Conservation (phyloP, 2,329 filamentous ascomycete genomes). For the Pseudogymnoascus sp. region DNA sequence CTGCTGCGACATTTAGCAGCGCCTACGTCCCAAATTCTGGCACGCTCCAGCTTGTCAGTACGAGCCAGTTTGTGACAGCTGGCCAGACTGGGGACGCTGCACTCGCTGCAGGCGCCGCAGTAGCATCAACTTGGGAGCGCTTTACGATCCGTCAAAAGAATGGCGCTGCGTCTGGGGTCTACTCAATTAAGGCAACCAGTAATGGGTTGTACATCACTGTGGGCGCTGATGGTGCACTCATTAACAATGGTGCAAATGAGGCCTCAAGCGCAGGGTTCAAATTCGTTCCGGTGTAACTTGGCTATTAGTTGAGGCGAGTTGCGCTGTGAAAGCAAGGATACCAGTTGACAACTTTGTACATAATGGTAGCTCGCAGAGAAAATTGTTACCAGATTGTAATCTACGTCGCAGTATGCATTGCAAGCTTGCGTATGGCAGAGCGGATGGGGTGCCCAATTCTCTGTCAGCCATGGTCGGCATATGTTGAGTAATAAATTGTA, state of each 20-base stretch:
- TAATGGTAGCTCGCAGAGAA: slow-evolving; percentile 13
- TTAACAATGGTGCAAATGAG: slow-evolving; percentile 21
- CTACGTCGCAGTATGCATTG: not conserved
- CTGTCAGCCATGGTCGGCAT: too few relatives aligned
- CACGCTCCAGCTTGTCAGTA: slow-evolving; percentile 15
- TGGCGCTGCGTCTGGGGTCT: slow-evolving; percentile 20
- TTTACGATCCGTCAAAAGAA: slow-evolving; percentile 24
- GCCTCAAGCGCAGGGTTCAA: slow-evolving; percentile 15
- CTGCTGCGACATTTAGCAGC: slow-evolving; percentile 20
- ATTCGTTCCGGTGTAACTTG: slow-evolving; percentile 14
- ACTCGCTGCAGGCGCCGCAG: slow-evolving; percentile 19
- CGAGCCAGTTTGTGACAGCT: slow-evolving; percentile 21
- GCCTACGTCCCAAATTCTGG: slow-evolving; percentile 23
- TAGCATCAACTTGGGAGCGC: slow-evolving; percentile 22
- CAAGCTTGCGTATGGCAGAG: too few relatives aligned
- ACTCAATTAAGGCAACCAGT: slow-evolving; percentile 25
- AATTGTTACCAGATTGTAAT: slow-evolving; percentile 14
- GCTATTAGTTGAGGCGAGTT: not conserved
- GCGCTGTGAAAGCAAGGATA: slow-evolving; percentile 1
- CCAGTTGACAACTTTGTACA: not conserved
- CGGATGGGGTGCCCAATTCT: too few relatives aligned
- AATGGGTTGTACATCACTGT: slow-evolving; percentile 23
- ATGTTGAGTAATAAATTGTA: too few relatives aligned
- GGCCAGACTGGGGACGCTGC: slow-evolving; percentile 20
- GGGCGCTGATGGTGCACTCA: slow-evolving; percentile 19